Base-by-base conservation (phyloP, 495 filamentous ascomycete genomes). In the Penicillium flavigenum region DNA sequence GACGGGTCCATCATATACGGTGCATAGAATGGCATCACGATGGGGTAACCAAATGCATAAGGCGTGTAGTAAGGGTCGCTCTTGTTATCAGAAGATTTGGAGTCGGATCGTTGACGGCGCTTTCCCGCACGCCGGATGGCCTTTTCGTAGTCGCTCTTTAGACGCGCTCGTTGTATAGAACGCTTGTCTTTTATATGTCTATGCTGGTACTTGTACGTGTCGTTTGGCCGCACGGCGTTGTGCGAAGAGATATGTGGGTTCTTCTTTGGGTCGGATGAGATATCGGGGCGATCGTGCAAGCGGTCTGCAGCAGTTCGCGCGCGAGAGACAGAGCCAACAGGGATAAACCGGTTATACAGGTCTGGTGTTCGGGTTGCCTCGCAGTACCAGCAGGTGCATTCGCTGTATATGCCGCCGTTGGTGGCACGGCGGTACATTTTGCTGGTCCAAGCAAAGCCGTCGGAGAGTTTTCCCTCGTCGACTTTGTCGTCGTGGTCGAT, bases 331-430 rank as follows among this genome's bases (percentile, higher is more conserved):
- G 63, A 64, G 14, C 57, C 63, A 39, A 63, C 57, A 27, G 56
- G 61, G 59, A 71, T 59, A 34, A 76, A 36, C 42, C 79, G 82
- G 46, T 60, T 59, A 68, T 88, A 83, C 10, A 81, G 70, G 42
- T 73, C 67, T n/a, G 72, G 59, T 36, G 83, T 81, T 12, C 91
- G 86, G 58, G 88, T 83, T 20, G 86, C 83, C 76, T 93, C 90
- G 72, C 91, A 96, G 65, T 90, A 92, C 90, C 91, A 95, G 70
- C 91, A 96, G 1, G 87, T 89, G 61, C 91, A 95, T 66, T 89
- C 86, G 38, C 81, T 86, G 72, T 93, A 95, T 34, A 88, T 78
- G 47, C 85, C 81, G 4, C 75, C 72, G 62, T 78, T 84, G 11
- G 69, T 74, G 46, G 49, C 61, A 38, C 84, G 80, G 64, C 88